Conservation (phyloP, 345 rosid genomes). For the Hypericum androsaemum region DNA sequence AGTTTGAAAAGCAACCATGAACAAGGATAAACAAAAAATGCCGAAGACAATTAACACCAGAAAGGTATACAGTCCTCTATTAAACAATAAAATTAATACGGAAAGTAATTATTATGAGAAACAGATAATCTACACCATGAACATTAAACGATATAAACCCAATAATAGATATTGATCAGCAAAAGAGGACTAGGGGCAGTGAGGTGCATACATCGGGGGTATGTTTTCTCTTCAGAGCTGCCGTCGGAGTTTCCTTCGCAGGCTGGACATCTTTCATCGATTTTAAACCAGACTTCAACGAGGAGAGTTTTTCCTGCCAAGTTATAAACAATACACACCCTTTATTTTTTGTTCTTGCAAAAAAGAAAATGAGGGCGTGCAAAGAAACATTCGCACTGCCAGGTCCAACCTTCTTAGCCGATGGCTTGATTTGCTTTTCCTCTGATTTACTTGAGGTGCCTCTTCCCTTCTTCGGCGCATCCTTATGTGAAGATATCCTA, state of each 20-base stretch:
- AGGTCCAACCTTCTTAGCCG: constrained; percentile 40
- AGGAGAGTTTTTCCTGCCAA: constrained; percentile 39
- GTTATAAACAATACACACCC: not conserved
- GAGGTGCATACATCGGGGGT: constrained; percentile 16
- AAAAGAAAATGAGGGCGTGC: no score
- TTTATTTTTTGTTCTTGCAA: no score
- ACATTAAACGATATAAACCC: no score
- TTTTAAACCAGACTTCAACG: constrained; percentile 46
- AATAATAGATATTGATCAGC: no score
- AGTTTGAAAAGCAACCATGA: no score
- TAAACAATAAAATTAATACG: no score
- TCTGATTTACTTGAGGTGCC: constrained; percentile 34
- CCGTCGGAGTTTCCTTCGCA: constrained; percentile 47
- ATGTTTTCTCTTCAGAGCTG: constrained; percentile 49
- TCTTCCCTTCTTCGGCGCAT: constrained; percentile 34
- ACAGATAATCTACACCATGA: no score
- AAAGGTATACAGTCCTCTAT: no score
- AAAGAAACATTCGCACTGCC: constrained; percentile 31
- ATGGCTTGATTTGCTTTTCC: constrained; percentile 25
- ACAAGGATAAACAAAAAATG: no score
- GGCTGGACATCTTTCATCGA: constrained; percentile 35
- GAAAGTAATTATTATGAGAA: no score
- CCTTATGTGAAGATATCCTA: constrained; percentile 17
- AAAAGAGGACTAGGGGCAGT: no score
- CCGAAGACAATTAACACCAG: no score